Base-by-base conservation (phyloP, 306 rosid genomes). In the Vigna unguiculata region DNA sequence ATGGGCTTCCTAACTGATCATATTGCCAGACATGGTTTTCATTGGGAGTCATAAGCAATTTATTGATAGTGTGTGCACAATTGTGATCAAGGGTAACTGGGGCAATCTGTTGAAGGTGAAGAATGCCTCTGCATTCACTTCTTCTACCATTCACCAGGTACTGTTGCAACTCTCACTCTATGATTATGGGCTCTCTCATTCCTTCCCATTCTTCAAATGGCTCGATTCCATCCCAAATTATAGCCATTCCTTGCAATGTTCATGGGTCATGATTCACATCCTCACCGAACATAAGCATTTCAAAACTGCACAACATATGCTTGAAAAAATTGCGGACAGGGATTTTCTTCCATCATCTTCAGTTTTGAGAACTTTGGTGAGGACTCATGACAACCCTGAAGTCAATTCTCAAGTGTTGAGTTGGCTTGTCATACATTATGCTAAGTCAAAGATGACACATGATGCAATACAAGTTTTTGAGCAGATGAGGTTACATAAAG, bases 361-460 rank as follows among this genome's bases (percentile, higher is more conserved):
- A 8, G 95, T 94, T 88, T 85, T 94, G 89, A 87, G 58, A 71
- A 71, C 86, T 65, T 77, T 94, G 83, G 87, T 72, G 41, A 80
- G 76, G 61, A 80, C 45, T 69, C 86, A 74, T 19, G 82, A 84
- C 55, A 89, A 87, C 82, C 80, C 78, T 0, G 92, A 88, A 76
- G 91, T 82, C 53, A 89, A 85, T 85, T 85, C 97, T 0, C 98
- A 94, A 22, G 84, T 94, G 69, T 85, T 94, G 88, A 94, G 98
- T 70, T 91, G 96, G 97, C 90, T 94, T 60, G 86, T 94, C 78
- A 90, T 90, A 47, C 74, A 61, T 80, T 91, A 85, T 72, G 87
- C 88, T 0, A 86, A 86, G 61, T 86, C 70, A 10, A 90, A 81
- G 90, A 80, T 85, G 96, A 82, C 80, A 73, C 86, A 85, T 21